Evolutionary conservation across 2,329 filamentous ascomycete species (phyloP), one percentile per base, ranked within the genome.

Genomic region (Apiospora pterosperma): DNA sequence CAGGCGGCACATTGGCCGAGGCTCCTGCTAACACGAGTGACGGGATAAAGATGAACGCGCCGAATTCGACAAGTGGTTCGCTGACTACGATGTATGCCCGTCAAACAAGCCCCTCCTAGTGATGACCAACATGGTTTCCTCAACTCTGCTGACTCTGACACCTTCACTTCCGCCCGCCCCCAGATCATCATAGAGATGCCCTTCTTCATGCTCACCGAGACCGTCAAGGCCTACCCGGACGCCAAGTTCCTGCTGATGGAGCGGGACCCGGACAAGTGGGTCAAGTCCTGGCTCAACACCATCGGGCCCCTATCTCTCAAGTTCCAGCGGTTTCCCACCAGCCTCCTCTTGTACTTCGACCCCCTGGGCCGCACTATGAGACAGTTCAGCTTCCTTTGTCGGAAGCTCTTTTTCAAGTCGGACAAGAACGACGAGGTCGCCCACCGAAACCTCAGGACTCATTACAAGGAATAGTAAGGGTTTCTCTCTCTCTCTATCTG

Each of bases 51-150:
- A 78, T 62, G 72, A 70, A 42, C 73, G 75, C 21, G 69, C 68
- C 12, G 78, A 80, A 48, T 80, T 78, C 55, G 77, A 80, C 65
- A 79, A 79, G 67, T 78, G 77, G 73, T 75, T 78, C 31, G 75
- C 75, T 31, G 71, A 76, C 25, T 78, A 78, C 55, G 76, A 79
- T 63, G 78, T 78, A 67, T 4, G 48, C n/a, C n/a, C 19, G 21
- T 19, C 23, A 23, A 48, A 23, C 36, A 41, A 31, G 21, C 8
- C 2, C 5, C 59, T 42, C 5, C 59, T 42, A 21, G 34, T 36
- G 25, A 61, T 38, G 25, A 64, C 44, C 59, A 52, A 25, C 14
- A n/a, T 41, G 38, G 5, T 14, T 19, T n/a, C 38, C 16, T 39
- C 36, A 14, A 5, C 28, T 11, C n/a, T n/a, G 8, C 19, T 52